Evolutionary conservation across 257 asterid species (phyloP).

Genomic region (Primulina huaijiensis): DNA sequence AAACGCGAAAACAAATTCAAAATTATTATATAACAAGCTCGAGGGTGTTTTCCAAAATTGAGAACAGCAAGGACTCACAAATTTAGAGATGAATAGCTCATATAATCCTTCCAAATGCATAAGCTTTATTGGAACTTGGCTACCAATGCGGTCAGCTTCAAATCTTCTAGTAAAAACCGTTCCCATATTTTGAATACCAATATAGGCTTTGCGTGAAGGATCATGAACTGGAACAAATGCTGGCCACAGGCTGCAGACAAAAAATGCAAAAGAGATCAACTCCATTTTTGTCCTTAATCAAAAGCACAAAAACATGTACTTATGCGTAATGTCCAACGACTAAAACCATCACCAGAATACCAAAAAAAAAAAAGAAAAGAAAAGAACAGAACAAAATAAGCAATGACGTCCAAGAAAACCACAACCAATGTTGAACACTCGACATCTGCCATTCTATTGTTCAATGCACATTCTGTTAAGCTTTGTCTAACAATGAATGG

Average conservation of each 20-base stretch:
- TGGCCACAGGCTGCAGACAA: slow-evolving; percentile 83
- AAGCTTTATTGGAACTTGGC: slow-evolving; percentile 94
- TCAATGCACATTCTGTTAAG: not conserved
- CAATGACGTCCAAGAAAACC: not conserved
- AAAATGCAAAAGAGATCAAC: slow-evolving; percentile 26
- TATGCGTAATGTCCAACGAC: not conserved
- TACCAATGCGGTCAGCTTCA: slow-evolving; percentile 90
- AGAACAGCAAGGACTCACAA: not conserved
- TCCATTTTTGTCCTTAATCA: slow-evolving; percentile 14
- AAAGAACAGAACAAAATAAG: no score
- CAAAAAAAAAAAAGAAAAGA: not conserved
- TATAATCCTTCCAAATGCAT: slow-evolving; percentile 98
- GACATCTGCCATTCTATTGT: not conserved
- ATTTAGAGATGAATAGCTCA: slow-evolving; percentile 37
- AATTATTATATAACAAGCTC: not conserved
- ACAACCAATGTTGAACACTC: not conserved
- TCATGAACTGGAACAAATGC: slow-evolving; percentile 99
- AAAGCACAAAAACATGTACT: slow-evolving; percentile 2
- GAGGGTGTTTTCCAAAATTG: not conserved
- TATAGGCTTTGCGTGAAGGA: slow-evolving; percentile 90
- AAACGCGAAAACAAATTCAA: not conserved
- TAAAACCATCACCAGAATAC: not conserved
- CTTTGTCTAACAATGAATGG: not conserved
- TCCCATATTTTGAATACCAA: slow-evolving; percentile 97
- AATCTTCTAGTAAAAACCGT: slow-evolving; percentile 91